phyloP scores from a whole-genome alignment of 352 stramenopile genomes.

The Phytophthora sp. region DNA sequence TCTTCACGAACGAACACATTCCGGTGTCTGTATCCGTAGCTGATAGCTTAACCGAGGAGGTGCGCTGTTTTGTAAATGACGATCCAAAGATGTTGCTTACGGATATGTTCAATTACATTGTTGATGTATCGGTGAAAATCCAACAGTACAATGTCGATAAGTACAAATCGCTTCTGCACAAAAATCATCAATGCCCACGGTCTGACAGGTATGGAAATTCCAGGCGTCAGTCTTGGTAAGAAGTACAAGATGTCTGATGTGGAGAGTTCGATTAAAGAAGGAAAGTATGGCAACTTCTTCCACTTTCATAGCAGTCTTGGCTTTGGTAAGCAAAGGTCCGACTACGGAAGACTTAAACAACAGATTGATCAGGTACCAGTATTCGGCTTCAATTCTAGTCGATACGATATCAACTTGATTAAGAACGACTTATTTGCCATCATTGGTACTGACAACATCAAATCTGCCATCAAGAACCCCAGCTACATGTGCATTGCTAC shows the following conservation, averaged over 20 bases:
- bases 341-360: background rate
- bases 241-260: background rate
- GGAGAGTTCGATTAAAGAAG: background rate
- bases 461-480: too few relatives aligned
- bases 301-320: background rate
- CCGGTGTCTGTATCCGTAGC: background rate
- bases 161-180: background rate
- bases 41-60: background rate
- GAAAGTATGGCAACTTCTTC: background rate
- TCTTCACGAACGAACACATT: too few relatives aligned
- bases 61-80: background rate
- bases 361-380: background rate
- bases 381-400: background rate
- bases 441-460: too few relatives aligned
- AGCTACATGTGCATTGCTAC: too few relatives aligned
- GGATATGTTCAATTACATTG: background rate
- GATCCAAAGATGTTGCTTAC: background rate
- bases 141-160: background rate
- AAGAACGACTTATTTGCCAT: too few relatives aligned
- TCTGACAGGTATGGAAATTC: background rate
- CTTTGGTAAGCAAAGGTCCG: background rate
- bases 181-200: background rate
- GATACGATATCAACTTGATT: too few relatives aligned
- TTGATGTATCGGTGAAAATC: background rate
- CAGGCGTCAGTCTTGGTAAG: background rate